A percentile compares a stretch with the other conserved stretches of the same genome.
phyloP scores from a whole-genome alignment of 495 filamentous ascomycete species.

The Wilcoxina mikolae region DNA sequence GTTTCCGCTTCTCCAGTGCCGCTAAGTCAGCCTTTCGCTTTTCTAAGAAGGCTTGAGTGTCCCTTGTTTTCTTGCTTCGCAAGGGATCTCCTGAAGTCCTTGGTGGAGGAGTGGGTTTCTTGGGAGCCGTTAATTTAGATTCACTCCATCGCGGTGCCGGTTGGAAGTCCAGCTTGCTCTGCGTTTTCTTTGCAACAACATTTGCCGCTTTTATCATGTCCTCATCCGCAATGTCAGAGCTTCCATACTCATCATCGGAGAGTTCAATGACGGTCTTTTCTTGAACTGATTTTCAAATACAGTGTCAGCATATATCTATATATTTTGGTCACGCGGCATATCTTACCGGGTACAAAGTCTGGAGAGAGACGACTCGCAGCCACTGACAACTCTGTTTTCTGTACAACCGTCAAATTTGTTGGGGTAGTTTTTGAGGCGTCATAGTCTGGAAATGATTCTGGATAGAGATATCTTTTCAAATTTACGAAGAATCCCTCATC shows the following conservation, averaged over 20 bases:
- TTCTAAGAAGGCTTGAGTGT: conserved; percentile 18
- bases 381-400: conserved; percentile 25
- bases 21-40: conserved; percentile 23
- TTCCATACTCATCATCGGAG: conserved; percentile 22
- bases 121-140: not conserved
- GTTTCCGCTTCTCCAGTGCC: conserved; percentile 17
- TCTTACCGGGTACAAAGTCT: conserved; percentile 19
- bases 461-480: conserved; percentile 21
- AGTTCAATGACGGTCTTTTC: conserved; percentile 21
- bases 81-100: not conserved
- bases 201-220: conserved; percentile 12
- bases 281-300: conserved; percentile 8
- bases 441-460: conserved; percentile 18
- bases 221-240: conserved; percentile 22
- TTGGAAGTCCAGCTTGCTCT: conserved; percentile 6
- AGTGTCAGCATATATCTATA: conserved; percentile 10
- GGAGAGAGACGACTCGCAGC: conserved; percentile 18
- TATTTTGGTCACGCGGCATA: not conserved
- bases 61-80: conserved; percentile 9
- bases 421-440: conserved; percentile 10
- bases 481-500: conserved; percentile 22
- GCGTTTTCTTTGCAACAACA: not conserved
- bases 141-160: not conserved
- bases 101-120: not conserved
- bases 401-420: conserved; percentile 25